phyloP scores from a whole-genome alignment of 1,284 basidiomycete genomes.

The Ceratobasidium theobromae region DNA sequence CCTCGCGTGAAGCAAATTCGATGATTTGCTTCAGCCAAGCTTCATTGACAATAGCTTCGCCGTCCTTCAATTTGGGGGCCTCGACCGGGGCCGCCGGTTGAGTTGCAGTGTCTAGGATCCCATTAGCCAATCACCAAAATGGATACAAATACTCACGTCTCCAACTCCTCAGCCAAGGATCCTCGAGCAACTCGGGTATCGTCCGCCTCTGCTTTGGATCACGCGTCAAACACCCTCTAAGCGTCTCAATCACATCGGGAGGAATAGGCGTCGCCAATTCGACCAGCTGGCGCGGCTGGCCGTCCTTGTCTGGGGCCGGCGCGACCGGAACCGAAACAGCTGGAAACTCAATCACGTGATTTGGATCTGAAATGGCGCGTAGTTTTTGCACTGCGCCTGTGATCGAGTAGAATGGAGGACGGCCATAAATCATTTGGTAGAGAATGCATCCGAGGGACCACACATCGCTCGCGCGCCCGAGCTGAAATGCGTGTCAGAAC shows the following conservation, averaged over 20 bases:
- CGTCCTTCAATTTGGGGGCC: conserved; percentile 11
- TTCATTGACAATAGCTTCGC: conserved; percentile 27
- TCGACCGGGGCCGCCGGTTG: not conserved
- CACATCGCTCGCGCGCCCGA: conserved; percentile 87
- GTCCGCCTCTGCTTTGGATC: conserved; percentile 74
- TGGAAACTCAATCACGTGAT: conserved; percentile 74
- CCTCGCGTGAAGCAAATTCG: conserved; percentile 17
- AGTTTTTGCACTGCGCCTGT: conserved; percentile 77
- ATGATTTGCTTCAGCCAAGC: conserved; percentile 30
- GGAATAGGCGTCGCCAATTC: conserved; percentile 67
- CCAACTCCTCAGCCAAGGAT: conserved; percentile 38
- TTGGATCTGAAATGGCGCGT: conserved; percentile 78
- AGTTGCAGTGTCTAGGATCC: not conserved
- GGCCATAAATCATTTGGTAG: conserved; percentile 96
- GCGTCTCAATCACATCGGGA: conserved; percentile 66
- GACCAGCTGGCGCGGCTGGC: conserved; percentile 58
- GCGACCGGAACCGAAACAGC: conserved; percentile 58
- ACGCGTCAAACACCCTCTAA: conserved; percentile 72
- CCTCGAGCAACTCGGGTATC: conserved; percentile 62
- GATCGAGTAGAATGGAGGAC: conserved; percentile 87
- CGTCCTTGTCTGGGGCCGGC: conserved; percentile 35
- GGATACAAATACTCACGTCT: conserved; percentile 20
- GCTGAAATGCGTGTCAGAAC: conserved; percentile 8
- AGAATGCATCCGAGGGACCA: conserved; percentile 98
- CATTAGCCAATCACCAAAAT: not conserved